Evolutionary conservation across 352 stramenopile species (phyloP).

Genomic region (Globisporangium viniferum): DNA sequence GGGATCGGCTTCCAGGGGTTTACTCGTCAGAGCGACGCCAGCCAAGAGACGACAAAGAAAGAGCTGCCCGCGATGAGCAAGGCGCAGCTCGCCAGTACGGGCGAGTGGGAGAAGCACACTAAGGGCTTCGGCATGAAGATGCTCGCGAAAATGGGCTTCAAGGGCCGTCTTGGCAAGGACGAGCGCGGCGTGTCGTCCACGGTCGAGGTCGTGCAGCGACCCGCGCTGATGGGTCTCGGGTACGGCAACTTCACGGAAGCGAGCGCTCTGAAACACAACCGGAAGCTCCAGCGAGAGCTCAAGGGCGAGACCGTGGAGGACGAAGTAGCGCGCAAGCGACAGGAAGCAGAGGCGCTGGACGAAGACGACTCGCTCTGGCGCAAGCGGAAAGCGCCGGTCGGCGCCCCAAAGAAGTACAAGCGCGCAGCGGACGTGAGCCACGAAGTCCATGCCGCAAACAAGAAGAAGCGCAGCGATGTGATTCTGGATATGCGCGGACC

Average conservation of each 20-base stretch:
- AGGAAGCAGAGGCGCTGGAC: constrained; percentile 25
- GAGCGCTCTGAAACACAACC: constrained; percentile 90
- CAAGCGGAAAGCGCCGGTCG: constrained; percentile 52
- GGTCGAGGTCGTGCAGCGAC: constrained; percentile 93
- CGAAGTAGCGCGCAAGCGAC: constrained; percentile 23
- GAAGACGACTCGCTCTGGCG: constrained; percentile 83
- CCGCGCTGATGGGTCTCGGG: constrained; percentile 90
- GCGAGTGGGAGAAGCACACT: constrained; percentile 94
- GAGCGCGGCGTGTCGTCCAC: constrained; percentile 91
- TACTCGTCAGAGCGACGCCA: not conserved
- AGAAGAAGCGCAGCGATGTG: constrained; percentile 54
- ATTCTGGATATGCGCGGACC: constrained; percentile 90
- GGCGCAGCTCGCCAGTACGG: constrained; percentile 11
- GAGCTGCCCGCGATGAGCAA: constrained; percentile 10
- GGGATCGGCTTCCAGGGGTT: constrained; percentile 6
- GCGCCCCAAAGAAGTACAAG: constrained; percentile 41
- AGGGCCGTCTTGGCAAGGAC: constrained; percentile 90
- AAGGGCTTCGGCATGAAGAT: constrained; percentile 96
- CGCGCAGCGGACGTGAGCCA: constrained; percentile 66
- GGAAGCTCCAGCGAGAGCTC: constrained; percentile 89
- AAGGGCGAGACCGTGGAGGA: constrained; percentile 65
- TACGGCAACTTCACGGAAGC: constrained; percentile 94
- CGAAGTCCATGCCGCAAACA: constrained; percentile 34
- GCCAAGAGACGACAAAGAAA: constrained; percentile 18
- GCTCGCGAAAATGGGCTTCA: constrained; percentile 96